phyloP scores from a whole-genome alignment of 73 alveolate species.

The Paramecium caudatum region DNA sequence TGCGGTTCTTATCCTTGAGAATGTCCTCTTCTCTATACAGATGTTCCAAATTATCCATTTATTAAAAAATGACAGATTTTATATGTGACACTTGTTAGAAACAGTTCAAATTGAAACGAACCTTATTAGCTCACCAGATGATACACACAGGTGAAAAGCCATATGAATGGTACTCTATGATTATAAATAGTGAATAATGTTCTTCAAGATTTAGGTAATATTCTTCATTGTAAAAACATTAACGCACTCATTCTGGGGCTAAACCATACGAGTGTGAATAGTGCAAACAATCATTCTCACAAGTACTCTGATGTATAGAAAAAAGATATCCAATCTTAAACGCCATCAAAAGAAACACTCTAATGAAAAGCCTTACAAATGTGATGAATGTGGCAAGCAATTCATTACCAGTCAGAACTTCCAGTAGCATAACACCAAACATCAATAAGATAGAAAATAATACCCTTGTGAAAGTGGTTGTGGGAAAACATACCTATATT shows the following conservation, averaged over 20 bases:
- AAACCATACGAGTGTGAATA: slow-evolving; percentile 90
- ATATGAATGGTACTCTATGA: slow-evolving; percentile 31
- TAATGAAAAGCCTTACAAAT: slow-evolving; percentile 94
- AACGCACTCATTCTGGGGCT: slow-evolving; percentile 94
- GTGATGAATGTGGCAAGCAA: slow-evolving; percentile 79
- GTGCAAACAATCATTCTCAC: slow-evolving; percentile 87
- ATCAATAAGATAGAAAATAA: slow-evolving; percentile 40
- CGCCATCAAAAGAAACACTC: slow-evolving; percentile 94
- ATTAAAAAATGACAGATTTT: slow-evolving; percentile 14
- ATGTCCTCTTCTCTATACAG: slow-evolving; percentile 80
- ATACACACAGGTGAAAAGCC: slow-evolving; percentile 74
- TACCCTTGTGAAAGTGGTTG: slow-evolving; percentile 65
- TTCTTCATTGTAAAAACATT: slow-evolving; percentile 79
- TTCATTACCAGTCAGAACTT: slow-evolving; percentile 68
- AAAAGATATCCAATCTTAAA: slow-evolving; percentile 89
- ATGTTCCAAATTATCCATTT: background rate
- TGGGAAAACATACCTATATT: slow-evolving; percentile 70
- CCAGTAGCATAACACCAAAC: slow-evolving; percentile 58
- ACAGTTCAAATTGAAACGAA: slow-evolving; percentile 57
- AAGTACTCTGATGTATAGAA: slow-evolving; percentile 18
- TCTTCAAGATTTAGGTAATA: slow-evolving; percentile 71
- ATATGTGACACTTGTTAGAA: slow-evolving; percentile 80
- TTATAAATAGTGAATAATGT: slow-evolving; percentile 63
- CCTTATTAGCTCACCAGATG: slow-evolving; percentile 55
- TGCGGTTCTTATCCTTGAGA: slow-evolving; percentile 86